Evolutionary conservation across 1,139 yeast species (phyloP).

Genomic region (Martiniozyma asiatica): DNA sequence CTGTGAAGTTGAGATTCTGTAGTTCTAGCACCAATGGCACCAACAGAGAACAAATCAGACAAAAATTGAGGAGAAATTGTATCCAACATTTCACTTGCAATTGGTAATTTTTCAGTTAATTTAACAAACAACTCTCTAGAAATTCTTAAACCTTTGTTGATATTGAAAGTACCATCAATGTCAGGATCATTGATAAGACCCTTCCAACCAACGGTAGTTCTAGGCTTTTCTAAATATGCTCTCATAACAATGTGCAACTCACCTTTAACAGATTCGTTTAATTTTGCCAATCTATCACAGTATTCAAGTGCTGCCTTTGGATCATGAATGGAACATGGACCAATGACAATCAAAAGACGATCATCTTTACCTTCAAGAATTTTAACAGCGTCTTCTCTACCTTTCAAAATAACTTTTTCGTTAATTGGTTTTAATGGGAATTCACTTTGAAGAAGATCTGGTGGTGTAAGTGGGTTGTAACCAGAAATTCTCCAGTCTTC

Average conservation of each 20-base stretch:
- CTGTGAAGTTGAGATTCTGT: constrained; percentile 97
- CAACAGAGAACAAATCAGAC: constrained; percentile 82
- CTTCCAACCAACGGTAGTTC: constrained; percentile 99
- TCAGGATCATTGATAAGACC: constrained; percentile 97
- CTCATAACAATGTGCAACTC: constrained; percentile 89
- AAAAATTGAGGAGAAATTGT: constrained; percentile 97
- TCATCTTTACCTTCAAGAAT: constrained; percentile 71
- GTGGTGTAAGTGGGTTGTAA: constrained; percentile 90
- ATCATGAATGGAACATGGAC: constrained; percentile 96
- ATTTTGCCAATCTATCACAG: constrained; percentile 49
- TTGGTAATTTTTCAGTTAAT: constrained; percentile 72
- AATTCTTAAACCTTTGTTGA: constrained; percentile 85
- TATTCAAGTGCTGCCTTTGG: constrained; percentile 88
- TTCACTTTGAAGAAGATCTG: constrained; percentile 88
- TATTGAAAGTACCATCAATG: constrained; percentile 85
- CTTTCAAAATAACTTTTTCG: constrained; percentile 51
- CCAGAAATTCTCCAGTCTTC: constrained; percentile 89
- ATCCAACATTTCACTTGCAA: constrained; percentile 96
- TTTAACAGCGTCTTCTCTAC: constrained; percentile 64
- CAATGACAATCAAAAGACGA: constrained; percentile 71
- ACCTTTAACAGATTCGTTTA: constrained; percentile 52
- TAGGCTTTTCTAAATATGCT: constrained; percentile 94
- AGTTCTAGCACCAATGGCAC: constrained; percentile 98
- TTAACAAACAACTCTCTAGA: constrained; percentile 79
- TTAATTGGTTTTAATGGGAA: constrained; percentile 56